Evolutionary conservation across 2,329 filamentous ascomycete genomes (phyloP).

Genomic region (Talaromyces sp.): DNA sequence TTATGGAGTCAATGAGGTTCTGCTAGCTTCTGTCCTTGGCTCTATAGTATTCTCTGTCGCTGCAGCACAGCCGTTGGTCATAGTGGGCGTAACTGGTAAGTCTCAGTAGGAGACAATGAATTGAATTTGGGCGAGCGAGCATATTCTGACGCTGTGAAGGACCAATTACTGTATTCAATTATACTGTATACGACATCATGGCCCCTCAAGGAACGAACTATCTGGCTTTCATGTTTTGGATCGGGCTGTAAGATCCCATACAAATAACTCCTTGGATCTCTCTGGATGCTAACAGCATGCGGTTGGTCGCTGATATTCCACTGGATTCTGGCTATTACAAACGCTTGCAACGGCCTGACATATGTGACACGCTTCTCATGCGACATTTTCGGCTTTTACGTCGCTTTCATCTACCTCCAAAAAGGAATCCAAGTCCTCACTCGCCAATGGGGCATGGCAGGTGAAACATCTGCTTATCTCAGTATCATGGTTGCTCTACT

Average conservation of each 20-base stretch:
- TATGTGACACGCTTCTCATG: conserved; percentile 90
- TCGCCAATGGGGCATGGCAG: conserved; percentile 62
- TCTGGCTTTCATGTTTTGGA: conserved; percentile 87
- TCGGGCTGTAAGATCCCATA: conserved; percentile 60
- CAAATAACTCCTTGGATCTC: neutral
- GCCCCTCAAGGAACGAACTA: conserved; percentile 73
- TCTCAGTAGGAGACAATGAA: neutral
- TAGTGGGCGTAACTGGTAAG: conserved; percentile 79
- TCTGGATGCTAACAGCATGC: neutral
- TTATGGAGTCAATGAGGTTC: conserved; percentile 86
- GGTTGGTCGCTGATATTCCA: conserved; percentile 83
- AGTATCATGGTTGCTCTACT: conserved; percentile 73
- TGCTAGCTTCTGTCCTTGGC: conserved; percentile 80
- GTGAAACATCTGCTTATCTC: conserved; percentile 67
- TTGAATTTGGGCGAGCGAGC: neutral
- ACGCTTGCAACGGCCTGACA: conserved; percentile 81
- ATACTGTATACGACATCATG: conserved; percentile 90
- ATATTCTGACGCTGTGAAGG: conserved; percentile 41
- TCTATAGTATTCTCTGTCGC: conserved; percentile 76
- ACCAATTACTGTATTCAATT: conserved; percentile 93
- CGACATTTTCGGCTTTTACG: conserved; percentile 92
- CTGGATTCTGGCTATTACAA: conserved; percentile 77
- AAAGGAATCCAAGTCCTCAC: conserved; percentile 85
- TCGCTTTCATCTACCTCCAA: conserved; percentile 86
- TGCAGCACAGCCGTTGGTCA: conserved; percentile 80